These are phyloP conservation scores for Nicotiana benthamiana DNA, from an alignment of 257 asterid species.

Conservation along the genomic window DNA sequence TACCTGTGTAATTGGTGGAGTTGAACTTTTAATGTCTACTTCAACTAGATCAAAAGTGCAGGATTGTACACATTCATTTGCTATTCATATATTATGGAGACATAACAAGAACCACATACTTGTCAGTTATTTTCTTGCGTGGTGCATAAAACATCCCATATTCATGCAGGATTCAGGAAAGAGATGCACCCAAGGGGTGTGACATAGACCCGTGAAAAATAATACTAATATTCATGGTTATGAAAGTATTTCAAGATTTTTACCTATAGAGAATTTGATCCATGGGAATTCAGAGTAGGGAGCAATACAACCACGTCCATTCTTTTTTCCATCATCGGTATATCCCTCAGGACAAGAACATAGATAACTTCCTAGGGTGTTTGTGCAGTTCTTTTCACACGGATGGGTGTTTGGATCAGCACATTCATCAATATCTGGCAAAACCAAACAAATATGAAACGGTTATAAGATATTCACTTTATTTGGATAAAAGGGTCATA, in stretches of 20 bases:
- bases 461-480: too few species aligned
- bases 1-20: neutral
- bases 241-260: neutral
- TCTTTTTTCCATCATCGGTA: neutral
- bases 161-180: too few species aligned
- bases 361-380: conserved; percentile 24
- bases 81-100: neutral
- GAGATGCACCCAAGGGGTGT: too few species aligned
- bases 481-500: too few species aligned
- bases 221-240: neutral
- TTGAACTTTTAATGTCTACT: neutral
- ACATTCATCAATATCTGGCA: conserved; percentile 24
- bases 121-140: too few species aligned
- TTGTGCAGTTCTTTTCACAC: conserved; percentile 35
- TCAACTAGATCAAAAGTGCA: neutral
- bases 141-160: too few species aligned
- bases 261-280: conserved; percentile 37
- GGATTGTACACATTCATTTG: neutral
- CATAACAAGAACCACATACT: too few species aligned
- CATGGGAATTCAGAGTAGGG: neutral
- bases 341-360: conserved; percentile 24
- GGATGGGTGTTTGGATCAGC: neutral
- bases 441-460: neutral
- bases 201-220: too few species aligned
- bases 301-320: neutral